Evolutionary conservation across 192 early-diverging fungal genomes (phyloP).

Genomic region (Mycoemilia scoparia): DNA sequence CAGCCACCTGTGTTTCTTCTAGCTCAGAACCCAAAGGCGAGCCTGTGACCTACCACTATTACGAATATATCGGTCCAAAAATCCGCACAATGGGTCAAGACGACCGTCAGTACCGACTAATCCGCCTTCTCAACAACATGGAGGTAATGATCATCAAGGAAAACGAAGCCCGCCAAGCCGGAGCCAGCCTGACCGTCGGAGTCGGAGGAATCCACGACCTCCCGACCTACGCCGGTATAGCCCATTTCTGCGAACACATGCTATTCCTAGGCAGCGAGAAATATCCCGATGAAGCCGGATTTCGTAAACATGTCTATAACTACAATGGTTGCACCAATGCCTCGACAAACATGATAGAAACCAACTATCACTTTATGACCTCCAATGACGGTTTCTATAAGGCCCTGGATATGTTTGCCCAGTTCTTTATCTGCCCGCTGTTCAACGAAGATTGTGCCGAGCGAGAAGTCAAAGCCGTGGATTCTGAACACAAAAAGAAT

Average conservation of each 20-base stretch:
- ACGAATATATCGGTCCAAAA: too few relatives aligned
- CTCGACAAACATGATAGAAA: background rate
- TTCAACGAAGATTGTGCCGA: conserved; percentile 79
- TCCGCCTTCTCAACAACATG: conserved; percentile 32
- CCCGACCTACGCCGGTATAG: conserved; percentile 38
- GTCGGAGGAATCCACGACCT: conserved; percentile 39
- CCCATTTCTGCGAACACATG: conserved; percentile 49
- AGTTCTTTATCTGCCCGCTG: conserved; percentile 87
- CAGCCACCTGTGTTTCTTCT: too few relatives aligned
- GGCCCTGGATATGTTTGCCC: conserved; percentile 58
- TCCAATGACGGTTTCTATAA: conserved; percentile 1
- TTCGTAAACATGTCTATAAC: conserved; percentile 9
- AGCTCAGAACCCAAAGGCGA: too few relatives aligned
- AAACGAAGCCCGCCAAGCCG: conserved; percentile 27
- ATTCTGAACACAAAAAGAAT: conserved; percentile 95
- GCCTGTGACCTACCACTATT: too few relatives aligned
- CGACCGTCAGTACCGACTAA: conserved; percentile 31
- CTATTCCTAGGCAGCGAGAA: conserved; percentile 41
- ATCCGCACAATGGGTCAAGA: too few relatives aligned
- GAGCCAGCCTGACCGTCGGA: conserved; percentile 34
- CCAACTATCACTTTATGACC: conserved; percentile 5
- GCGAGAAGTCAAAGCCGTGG: conserved; percentile 82
- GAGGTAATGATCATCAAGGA: conserved; percentile 36
- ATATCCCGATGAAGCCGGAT: conserved; percentile 48
- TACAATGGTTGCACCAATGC: conserved; percentile 6